Percentiles rank a stretch among this genome's conserved stretches.
phyloP scores from a whole-genome alignment of 2,329 filamentous ascomycete species.

The Phoma sp. region DNA sequence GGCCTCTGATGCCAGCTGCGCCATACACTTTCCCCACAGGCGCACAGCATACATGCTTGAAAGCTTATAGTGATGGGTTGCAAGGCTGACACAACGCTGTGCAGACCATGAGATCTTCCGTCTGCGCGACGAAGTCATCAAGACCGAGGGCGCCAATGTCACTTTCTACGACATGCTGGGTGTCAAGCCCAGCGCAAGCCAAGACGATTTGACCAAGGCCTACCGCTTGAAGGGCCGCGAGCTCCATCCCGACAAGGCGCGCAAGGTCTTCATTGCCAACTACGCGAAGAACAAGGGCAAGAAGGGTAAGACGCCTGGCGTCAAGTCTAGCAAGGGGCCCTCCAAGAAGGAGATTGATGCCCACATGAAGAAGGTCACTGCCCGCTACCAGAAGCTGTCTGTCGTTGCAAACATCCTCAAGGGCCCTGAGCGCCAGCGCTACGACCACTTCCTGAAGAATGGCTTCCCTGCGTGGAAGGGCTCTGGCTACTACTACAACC shows the following conservation, averaged over 20 bases:
- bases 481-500: constrained; percentile 96
- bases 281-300: constrained; percentile 58
- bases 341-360: constrained; percentile 75
- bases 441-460: constrained; percentile 91
- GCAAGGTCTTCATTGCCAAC: constrained; percentile 77
- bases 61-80: neutral
- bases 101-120: constrained; percentile 98
- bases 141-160: constrained; percentile 75
- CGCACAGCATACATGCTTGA: constrained; percentile 8
- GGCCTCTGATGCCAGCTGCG: constrained; percentile 5
- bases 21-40: constrained; percentile 11
- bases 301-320: constrained; percentile 59
- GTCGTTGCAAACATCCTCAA: constrained; percentile 86
- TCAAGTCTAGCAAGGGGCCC: constrained; percentile 73
- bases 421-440: constrained; percentile 79
- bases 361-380: constrained; percentile 79
- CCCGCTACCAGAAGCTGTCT: constrained; percentile 82
- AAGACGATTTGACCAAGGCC: constrained; percentile 90
- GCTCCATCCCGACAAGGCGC: constrained; percentile 95
- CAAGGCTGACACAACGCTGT: constrained; percentile 26
- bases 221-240: constrained; percentile 85
- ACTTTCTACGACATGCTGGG: constrained; percentile 96
- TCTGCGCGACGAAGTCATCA: constrained; percentile 82
- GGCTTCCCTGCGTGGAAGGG: constrained; percentile 97
- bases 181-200: constrained; percentile 72